Percentiles rank a stretch among this genome's conserved stretches.
Conservation (phyloP, 345 rosid genomes). For the Citrus glauca region DNA sequence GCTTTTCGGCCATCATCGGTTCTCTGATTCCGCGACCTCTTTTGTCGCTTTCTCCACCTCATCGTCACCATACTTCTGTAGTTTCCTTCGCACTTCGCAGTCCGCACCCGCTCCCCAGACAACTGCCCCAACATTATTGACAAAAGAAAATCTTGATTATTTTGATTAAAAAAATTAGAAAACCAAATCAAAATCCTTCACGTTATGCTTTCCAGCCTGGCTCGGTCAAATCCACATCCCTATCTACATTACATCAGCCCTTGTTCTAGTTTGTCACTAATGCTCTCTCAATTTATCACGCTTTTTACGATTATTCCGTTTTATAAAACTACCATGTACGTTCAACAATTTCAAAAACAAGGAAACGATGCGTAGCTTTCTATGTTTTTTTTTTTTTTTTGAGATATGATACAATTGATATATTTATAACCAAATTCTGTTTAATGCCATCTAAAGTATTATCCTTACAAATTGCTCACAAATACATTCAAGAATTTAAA, state of each 20-base stretch:
- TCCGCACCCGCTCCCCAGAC: not conserved
- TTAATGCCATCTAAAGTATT: too few species aligned
- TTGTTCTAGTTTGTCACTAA: not conserved
- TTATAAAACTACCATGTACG: too few species aligned
- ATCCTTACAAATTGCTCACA: too few species aligned
- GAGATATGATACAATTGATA: not conserved
- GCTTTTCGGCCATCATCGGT: slow-evolving; percentile 16
- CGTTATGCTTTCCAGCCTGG: slow-evolving; percentile 41
- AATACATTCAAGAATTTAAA: too few species aligned
- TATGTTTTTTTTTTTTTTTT: too few species aligned
- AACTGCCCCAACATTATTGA: not conserved
- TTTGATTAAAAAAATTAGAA: not conserved
- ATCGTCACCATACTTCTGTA: not conserved
- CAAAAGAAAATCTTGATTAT: not conserved
- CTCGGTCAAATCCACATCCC: slow-evolving; percentile 19
- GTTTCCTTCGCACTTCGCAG: too few species aligned
- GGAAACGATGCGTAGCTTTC: too few species aligned
- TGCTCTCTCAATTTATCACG: slow-evolving; percentile 8
- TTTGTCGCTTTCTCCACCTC: slow-evolving; percentile 32
- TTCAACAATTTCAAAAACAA: not conserved
- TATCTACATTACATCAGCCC: not conserved
- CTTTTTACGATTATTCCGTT: not conserved
- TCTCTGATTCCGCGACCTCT: slow-evolving; percentile 16
- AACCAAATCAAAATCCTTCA: not conserved
- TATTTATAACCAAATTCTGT: too few species aligned